Percentiles rank a stretch among this genome's conserved stretches.
These are phyloP conservation scores for Nemania sp. DNA, from an alignment of 2,329 filamentous ascomycete species.

Conservation along the genomic window DNA sequence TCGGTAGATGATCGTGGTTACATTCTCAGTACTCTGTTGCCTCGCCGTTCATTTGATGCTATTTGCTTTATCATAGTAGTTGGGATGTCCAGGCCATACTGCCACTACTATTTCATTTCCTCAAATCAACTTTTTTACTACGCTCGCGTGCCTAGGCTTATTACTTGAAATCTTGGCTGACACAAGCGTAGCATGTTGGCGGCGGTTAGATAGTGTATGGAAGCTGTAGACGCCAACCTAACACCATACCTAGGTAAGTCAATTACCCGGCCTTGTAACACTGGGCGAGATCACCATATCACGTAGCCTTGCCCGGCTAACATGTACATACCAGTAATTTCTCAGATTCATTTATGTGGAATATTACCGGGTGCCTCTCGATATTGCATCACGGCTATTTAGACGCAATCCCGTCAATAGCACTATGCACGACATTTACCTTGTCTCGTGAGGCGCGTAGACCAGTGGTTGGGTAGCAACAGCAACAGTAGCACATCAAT, in stretches of 20 bases:
- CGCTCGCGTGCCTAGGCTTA: conserved; percentile 6
- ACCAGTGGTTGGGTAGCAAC: not conserved
- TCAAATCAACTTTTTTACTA: conserved; percentile 2
- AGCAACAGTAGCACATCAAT: conserved; percentile 11
- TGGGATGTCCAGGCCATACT: conserved; percentile 5
- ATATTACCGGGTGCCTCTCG: conserved; percentile 42
- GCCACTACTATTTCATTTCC: conserved; percentile 12
- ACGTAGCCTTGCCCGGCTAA: conserved; percentile 34
- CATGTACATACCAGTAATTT: conserved; percentile 35
- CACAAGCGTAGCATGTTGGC: not conserved
- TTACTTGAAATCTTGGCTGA: conserved; percentile 21
- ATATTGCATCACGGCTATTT: conserved; percentile 42
- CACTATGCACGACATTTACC: conserved; percentile 29
- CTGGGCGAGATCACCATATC: conserved; percentile 36
- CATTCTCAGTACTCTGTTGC: conserved; percentile 8
- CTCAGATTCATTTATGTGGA: conserved; percentile 36
- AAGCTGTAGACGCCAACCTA: conserved; percentile 19
- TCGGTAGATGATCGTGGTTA: conserved; percentile 33
- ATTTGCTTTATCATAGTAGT: not conserved
- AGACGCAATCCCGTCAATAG: conserved; percentile 26
- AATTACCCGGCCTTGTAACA: conserved; percentile 44
- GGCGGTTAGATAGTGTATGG: conserved; percentile 16
- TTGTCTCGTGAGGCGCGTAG: conserved; percentile 5
- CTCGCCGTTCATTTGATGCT: conserved; percentile 19
- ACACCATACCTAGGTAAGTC: conserved; percentile 21